These are phyloP conservation scores for Kuraishia capsulata DNA, from an alignment of 805 yeast genomes.

Conservation along the genomic window DNA sequence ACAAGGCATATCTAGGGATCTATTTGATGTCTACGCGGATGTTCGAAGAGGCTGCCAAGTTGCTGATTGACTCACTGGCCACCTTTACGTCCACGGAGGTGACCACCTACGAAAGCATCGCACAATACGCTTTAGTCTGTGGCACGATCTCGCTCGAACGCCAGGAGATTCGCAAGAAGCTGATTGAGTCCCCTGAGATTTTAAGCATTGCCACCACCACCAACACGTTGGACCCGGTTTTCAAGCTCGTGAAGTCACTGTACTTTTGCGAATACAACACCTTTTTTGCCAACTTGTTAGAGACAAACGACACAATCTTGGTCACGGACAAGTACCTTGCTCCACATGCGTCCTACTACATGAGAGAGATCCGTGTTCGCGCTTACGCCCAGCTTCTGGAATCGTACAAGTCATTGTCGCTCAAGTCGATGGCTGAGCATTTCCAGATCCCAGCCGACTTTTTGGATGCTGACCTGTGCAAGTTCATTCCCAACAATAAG, in stretches of 20 bases:
- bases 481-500: slow-evolving; percentile 87
- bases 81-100: slow-evolving; percentile 93
- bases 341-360: slow-evolving; percentile 73
- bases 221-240: slow-evolving; percentile 67
- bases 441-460: slow-evolving; percentile 87
- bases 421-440: slow-evolving; percentile 88
- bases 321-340: slow-evolving; percentile 55
- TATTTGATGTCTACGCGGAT: slow-evolving; percentile 78
- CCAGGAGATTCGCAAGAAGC: slow-evolving; percentile 71
- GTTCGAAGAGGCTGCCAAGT: slow-evolving; percentile 74
- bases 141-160: slow-evolving; percentile 80
- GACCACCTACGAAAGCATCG: slow-evolving; percentile 82
- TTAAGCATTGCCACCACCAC: slow-evolving; percentile 69
- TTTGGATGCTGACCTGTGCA: slow-evolving; percentile 78
- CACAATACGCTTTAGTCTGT: slow-evolving; percentile 78
- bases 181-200: slow-evolving; percentile 92
- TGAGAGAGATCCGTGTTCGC: slow-evolving; percentile 89
- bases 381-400: slow-evolving; percentile 92
- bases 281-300: slow-evolving; percentile 68
- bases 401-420: slow-evolving; percentile 82
- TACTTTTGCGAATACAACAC: slow-evolving; percentile 82
- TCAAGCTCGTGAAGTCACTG: slow-evolving; percentile 74
- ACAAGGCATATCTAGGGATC: slow-evolving; percentile 84
- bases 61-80: slow-evolving; percentile 84
- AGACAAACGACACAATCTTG: slow-evolving; percentile 67